phyloP scores from a whole-genome alignment of 129 eudicot genomes.

The Pittosporum tobira region DNA sequence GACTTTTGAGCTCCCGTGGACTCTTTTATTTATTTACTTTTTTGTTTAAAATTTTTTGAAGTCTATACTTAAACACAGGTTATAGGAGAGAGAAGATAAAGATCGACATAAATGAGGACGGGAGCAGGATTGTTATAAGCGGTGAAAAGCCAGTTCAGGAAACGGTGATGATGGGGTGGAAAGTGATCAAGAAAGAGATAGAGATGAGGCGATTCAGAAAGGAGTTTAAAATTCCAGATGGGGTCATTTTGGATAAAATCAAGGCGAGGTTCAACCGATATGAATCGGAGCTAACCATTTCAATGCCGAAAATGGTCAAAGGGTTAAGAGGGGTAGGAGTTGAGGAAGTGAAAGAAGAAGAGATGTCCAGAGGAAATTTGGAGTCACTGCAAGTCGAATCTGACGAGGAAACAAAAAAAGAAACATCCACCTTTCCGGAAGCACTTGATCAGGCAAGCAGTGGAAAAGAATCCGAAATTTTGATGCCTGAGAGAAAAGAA shows the following conservation, averaged over 20 bases:
- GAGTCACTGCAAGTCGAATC: constrained; percentile 18
- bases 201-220: constrained; percentile 27
- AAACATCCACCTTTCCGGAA: no score
- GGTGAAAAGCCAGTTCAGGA: constrained; percentile 32
- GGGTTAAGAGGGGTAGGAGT: constrained; percentile 25
- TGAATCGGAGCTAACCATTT: constrained; percentile 21
- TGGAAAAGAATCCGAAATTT: constrained; percentile 1
- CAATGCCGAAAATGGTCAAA: constrained; percentile 30
- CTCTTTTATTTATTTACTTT: not conserved
- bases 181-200: constrained; percentile 21
- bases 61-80: constrained; percentile 14
- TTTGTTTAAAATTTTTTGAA: not conserved
- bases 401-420: constrained; percentile 9
- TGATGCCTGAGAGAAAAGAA: constrained; percentile 1
- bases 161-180: constrained; percentile 26
- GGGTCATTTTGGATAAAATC: constrained; percentile 38
- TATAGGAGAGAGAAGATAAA: constrained; percentile 24
- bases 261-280: constrained; percentile 29
- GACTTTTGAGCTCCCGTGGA: not conserved
- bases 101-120: constrained; percentile 38
- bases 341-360: constrained; percentile 33
- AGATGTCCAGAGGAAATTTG: constrained; percentile 9
- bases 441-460: no score
- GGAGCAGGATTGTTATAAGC: constrained; percentile 24
- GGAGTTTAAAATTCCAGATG: constrained; percentile 33